Evolutionary conservation across 495 filamentous ascomycete genomes (phyloP).

Genomic region (Pseudevernia furfuracea): DNA sequence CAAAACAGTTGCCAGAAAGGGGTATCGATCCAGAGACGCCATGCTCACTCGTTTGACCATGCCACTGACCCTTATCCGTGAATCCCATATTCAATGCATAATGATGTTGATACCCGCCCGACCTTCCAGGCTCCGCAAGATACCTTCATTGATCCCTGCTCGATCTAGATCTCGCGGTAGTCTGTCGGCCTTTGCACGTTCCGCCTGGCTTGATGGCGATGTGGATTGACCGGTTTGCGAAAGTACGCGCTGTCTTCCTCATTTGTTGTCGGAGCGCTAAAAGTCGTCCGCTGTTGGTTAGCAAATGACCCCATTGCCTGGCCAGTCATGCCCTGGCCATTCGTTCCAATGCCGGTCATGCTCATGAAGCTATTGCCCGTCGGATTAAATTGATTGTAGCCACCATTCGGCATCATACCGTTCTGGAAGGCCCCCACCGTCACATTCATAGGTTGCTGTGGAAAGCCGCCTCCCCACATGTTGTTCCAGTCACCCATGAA

Average conservation of each 20-base stretch:
- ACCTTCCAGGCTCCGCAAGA: neutral
- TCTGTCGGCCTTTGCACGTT: conserved; percentile 77
- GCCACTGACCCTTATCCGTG: conserved; percentile 1
- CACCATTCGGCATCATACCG: conserved; percentile 13
- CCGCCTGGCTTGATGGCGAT: conserved; percentile 74
- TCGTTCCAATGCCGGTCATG: conserved; percentile 36
- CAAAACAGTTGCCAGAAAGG: neutral
- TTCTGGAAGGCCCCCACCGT: conserved; percentile 8
- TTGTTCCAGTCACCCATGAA: conserved; percentile 24
- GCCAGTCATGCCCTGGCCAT: conserved; percentile 21
- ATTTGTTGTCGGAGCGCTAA: conserved; percentile 51
- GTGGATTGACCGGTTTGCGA: conserved; percentile 90
- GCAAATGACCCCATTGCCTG: conserved; percentile 45
- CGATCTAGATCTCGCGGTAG: conserved; percentile 64
- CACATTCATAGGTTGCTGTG: conserved; percentile 19
- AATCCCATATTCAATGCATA: neutral
- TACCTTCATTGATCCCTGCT: neutral
- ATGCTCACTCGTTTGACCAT: conserved; percentile 8
- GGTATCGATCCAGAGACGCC: conserved; percentile 13
- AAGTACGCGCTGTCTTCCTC: conserved; percentile 92
- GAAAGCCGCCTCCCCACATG: conserved; percentile 16
- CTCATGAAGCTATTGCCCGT: conserved; percentile 45
- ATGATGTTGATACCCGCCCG: neutral
- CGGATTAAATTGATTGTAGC: conserved; percentile 13
- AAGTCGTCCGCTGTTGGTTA: conserved; percentile 65